Base-by-base conservation (phyloP, 2,329 filamentous ascomycete species). In the Zymoseptoria brevis region DNA sequence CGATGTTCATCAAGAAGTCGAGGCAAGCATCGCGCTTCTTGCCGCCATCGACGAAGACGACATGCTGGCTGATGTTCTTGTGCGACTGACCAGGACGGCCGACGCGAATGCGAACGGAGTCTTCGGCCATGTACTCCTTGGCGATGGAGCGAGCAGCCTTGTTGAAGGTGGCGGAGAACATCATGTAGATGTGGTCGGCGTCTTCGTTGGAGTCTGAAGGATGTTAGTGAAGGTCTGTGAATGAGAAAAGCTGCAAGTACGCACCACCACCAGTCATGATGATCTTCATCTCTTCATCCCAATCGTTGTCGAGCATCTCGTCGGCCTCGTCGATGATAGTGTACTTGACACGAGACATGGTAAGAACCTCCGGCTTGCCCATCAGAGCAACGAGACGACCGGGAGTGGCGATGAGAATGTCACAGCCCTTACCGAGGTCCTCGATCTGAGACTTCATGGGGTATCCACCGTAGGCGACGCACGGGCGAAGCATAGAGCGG, bases 131-230 rank as follows among this genome's bases (percentile, higher is more conserved):
- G 69, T 92, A 89, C 26, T 88, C 80, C 60, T 84, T 85, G 9
- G 92, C 93, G 13, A 97, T 76, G 22, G 87, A 80, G 29, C 91
- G 89, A 63, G 89, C 85, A 0, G 77, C 78, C 76, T 88, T 91
- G 49, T 92, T 90, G 74, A 99, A 97, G 0, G 94, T 97, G 0
- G 94, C 94, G 0, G 91, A 96, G 73, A 97, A 97, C 77, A 99
- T 87, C 75, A 96, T 81, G 73, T 83, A 86, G 7, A 79, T 77
- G 65, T 87, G 84, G 60, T 87, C 84, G 6, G 79, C 83, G 68
- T 87, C 90, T 58, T 88, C 85, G 62, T 96, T 96, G 77, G 74
- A 85, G 81, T 96, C 77, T 22, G 21, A 22, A 22, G 21, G 21
- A 22, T 22, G 21, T 22, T 22, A 22, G 21, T 22, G 21, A 22